phyloP scores from a whole-genome alignment of 805 yeast species.

The Cyberlindnera mrakii region DNA sequence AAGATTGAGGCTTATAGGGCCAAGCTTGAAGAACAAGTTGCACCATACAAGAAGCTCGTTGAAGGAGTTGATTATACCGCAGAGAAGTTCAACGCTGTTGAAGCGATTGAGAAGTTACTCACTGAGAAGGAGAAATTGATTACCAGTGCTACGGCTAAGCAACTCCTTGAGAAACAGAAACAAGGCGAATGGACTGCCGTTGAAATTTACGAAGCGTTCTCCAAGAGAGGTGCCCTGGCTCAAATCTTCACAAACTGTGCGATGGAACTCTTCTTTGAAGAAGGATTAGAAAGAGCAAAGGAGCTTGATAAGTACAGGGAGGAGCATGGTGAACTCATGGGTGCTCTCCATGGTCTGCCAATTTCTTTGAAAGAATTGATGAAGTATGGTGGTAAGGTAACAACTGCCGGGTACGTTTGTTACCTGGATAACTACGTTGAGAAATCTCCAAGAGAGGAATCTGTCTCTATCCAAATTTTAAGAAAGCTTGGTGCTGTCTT shows the following conservation, averaged over 20 bases:
- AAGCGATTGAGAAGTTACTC: slow-evolving; percentile 11
- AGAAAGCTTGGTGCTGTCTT: slow-evolving; percentile 41
- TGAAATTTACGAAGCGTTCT: slow-evolving; percentile 45
- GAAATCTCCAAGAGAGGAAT: slow-evolving; percentile 35
- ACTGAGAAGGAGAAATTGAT: slow-evolving; percentile 18
- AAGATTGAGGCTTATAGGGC: slow-evolving; percentile 17
- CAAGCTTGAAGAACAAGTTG: slow-evolving; percentile 13
- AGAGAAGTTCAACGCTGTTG: slow-evolving; percentile 21
- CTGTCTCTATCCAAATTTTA: slow-evolving; percentile 39
- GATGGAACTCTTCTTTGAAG: slow-evolving; percentile 41
- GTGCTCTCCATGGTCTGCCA: slow-evolving; percentile 68
- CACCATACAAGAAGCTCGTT: slow-evolving; percentile 15
- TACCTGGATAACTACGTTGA: slow-evolving; percentile 37
- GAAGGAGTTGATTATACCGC: slow-evolving; percentile 12
- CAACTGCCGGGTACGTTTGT: slow-evolving; percentile 57
- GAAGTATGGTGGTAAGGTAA: slow-evolving; percentile 46
- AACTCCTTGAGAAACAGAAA: slow-evolving; percentile 16
- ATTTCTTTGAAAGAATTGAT: slow-evolving; percentile 63
- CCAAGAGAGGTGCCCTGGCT: slow-evolving; percentile 52
- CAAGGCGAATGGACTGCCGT: slow-evolving; percentile 30
- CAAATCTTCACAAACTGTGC: slow-evolving; percentile 42
- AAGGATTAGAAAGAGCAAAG: slow-evolving; percentile 53
- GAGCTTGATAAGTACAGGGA: slow-evolving; percentile 43
- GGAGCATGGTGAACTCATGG: slow-evolving; percentile 43
- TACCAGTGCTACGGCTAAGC: slow-evolving; percentile 14